These are phyloP conservation scores for Colletotrichum liaoningense DNA, from an alignment of 2,329 filamentous ascomycete genomes.

Conservation along the genomic window DNA sequence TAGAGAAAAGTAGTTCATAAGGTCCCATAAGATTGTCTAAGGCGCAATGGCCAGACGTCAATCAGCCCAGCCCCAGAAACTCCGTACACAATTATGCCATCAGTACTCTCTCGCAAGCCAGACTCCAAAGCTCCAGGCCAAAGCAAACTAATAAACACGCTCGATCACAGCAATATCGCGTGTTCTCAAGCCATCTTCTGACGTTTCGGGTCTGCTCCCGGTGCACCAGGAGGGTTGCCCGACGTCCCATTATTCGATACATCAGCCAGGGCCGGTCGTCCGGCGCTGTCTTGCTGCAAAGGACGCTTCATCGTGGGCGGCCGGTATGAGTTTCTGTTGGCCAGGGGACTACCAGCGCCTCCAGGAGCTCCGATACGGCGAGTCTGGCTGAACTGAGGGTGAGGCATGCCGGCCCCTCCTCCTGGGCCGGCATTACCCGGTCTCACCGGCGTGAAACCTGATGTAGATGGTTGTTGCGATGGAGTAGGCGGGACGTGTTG, in stretches of 20 bases:
- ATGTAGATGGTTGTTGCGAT: slow-evolving; percentile 39
- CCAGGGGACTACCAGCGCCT: slow-evolving; percentile 65
- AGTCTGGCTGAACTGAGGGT: slow-evolving; percentile 64
- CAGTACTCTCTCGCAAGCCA: background rate
- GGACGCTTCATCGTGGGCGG: slow-evolving; percentile 64
- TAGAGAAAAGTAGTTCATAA: background rate
- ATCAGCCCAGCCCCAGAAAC: background rate
- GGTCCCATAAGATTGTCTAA: background rate
- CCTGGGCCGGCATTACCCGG: slow-evolving; percentile 14
- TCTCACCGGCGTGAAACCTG: slow-evolving; percentile 34
- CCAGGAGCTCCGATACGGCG: slow-evolving; percentile 71
- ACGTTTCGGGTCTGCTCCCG: slow-evolving; percentile 61
- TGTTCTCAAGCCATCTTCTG: slow-evolving; percentile 55
- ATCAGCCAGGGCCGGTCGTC: slow-evolving; percentile 61
- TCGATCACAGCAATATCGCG: background rate
- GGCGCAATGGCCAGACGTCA: background rate
- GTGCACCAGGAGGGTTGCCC: slow-evolving; percentile 37
- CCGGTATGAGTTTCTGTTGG: slow-evolving; percentile 68
- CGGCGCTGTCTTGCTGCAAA: slow-evolving; percentile 39
- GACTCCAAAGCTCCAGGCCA: slow-evolving; percentile 22
- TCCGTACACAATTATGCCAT: background rate
- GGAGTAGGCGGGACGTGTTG: slow-evolving; percentile 61
- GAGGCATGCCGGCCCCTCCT: slow-evolving; percentile 52
- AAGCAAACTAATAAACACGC: background rate
- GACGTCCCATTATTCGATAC: slow-evolving; percentile 57